Base-by-base conservation (phyloP, 2,329 filamentous ascomycete genomes). In the Aspergillus carbonarius region DNA sequence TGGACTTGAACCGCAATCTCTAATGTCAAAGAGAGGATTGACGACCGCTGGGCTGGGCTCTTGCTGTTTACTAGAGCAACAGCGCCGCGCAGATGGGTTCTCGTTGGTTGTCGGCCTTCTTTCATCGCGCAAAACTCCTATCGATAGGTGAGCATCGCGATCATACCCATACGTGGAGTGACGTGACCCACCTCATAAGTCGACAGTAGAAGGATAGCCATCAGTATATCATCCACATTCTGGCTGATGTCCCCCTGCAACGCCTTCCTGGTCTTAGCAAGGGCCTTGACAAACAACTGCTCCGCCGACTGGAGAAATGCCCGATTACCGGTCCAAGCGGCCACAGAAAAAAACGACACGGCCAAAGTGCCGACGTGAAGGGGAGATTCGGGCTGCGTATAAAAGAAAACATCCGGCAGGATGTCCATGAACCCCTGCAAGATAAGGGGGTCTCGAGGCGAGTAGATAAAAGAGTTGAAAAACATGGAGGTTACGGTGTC, bases 401-500 rank as follows among this genome's bases (percentile, higher is more conserved):
- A 63, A 5, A 60, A 63, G 44, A 65, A 71, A 12, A 60, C 60
- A 17, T 54, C 47, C 0, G 70, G 70, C 17, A 72, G 51, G 15
- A 70, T 58, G 7, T 71, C 69, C 68, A 72, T 67, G 39, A 70
- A 70, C 1, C 70, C 68, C 32, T 62, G 59, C 9, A 62, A 54
- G 3, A 70, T 63, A 1, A 68, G 56, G 8, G 66, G 67, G 35
- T 69, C 70, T 34, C 65, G 65, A 1, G 66, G 69, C 2, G 66
- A 55, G 47, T 68, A 70, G 5, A 72, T 44, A 53, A 66, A 71
- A 4, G 69, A 71, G 52, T 69, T 71, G 51, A 72, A 71, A 34
- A 70, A 71, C 4, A 71, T 48, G 0, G 69, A 61, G 9, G 67
- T 60, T 9, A 72, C 66, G 1, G 63, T 70, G 30, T 68, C 65